These are phyloP conservation scores for Piedraia hortae DNA, from an alignment of 2,329 filamentous ascomycete species.

Conservation along the genomic window DNA sequence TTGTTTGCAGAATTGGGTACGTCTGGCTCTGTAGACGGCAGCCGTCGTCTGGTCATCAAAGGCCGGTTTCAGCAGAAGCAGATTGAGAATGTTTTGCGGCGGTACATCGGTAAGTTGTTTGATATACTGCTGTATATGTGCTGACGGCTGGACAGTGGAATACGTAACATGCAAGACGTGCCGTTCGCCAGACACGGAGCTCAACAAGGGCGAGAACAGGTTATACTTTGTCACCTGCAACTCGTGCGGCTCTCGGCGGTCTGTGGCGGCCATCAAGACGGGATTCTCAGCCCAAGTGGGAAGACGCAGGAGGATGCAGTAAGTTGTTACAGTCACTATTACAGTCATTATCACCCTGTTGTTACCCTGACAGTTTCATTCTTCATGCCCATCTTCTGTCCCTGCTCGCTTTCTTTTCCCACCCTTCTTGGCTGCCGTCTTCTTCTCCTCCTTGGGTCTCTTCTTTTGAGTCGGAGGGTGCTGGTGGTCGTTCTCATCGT, in stretches of 20 bases:
- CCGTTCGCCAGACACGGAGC: constrained; percentile 74
- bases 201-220: constrained; percentile 97
- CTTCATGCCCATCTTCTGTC: too few relatives aligned
- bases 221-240: constrained; percentile 98
- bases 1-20: constrained; percentile 96
- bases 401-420: too few relatives aligned
- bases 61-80: constrained; percentile 99
- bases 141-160: constrained; percentile 32
- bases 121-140: background rate
- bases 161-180: constrained; percentile 99
- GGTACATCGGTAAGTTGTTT: constrained; percentile 55
- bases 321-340: too few relatives aligned
- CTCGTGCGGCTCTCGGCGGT: constrained; percentile 36
- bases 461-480: too few relatives aligned
- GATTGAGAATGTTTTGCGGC: constrained; percentile 85
- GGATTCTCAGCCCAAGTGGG: constrained; percentile 99
- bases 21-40: constrained; percentile 80
- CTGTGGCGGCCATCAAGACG: constrained; percentile 94
- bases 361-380: too few relatives aligned
- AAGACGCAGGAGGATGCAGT: constrained; percentile 82
- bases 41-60: constrained; percentile 85
- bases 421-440: constrained; percentile 4
- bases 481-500: constrained; percentile 26
- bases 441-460: too few relatives aligned
- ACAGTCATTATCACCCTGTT: too few relatives aligned